Percentiles rank a stretch among this genome's conserved stretches.
Evolutionary conservation across 306 rosid species (phyloP).

Genomic region (Pterocarpus santalinus): DNA sequence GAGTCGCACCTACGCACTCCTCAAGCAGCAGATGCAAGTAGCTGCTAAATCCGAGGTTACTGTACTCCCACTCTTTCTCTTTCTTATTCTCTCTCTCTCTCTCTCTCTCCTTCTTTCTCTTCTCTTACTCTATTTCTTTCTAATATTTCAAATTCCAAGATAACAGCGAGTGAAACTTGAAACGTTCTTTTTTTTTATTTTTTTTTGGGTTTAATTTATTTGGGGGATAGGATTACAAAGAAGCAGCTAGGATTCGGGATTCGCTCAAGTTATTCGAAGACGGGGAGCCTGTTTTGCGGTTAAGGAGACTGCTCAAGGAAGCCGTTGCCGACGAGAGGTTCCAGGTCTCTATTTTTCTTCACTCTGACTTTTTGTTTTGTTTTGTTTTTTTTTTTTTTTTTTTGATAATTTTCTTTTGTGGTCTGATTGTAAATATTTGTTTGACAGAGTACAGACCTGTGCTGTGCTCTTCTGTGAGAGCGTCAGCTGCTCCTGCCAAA

Average conservation of each 20-base stretch:
- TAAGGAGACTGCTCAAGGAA: conserved; percentile 70
- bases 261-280: conserved; percentile 81
- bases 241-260: conserved; percentile 95
- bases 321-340: conserved; percentile 84
- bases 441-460: neutral
- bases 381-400: neutral
- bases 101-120: neutral
- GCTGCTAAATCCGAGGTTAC: conserved; percentile 92
- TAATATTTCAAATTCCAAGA: neutral
- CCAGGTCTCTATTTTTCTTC: conserved; percentile 56
- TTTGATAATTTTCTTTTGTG: neutral
- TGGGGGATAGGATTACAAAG: conserved; percentile 74
- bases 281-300: conserved; percentile 86
- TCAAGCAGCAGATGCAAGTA: conserved; percentile 90
- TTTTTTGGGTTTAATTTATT: neutral
- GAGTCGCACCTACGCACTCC: conserved; percentile 77
- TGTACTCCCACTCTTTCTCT: too few species aligned
- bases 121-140: neutral
- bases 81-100: too few species aligned
- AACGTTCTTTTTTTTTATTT: neutral
- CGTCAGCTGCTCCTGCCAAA: neutral
- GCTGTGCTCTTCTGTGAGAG: neutral
- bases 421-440: neutral
- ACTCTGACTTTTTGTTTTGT: neutral
- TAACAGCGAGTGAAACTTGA: too few species aligned